phyloP scores from a whole-genome alignment of 805 yeast genomes.

The Metschnikowia gelsemii region DNA sequence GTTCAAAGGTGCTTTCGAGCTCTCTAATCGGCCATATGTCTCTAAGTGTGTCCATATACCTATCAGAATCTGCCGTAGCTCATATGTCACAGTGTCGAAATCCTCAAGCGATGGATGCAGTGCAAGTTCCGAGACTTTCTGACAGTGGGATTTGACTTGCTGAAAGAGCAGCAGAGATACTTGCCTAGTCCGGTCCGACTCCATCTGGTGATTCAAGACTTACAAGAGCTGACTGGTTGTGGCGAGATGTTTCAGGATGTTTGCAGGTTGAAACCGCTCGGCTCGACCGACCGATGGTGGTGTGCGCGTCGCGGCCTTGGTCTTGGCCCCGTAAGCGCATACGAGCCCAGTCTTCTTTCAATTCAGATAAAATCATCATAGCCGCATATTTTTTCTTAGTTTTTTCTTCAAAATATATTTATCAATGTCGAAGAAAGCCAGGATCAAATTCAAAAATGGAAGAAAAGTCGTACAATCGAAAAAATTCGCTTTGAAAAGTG shows the following conservation, averaged over 20 bases:
- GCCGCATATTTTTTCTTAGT: no score
- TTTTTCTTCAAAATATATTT: no score
- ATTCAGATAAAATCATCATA: no score
- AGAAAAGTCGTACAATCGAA: no score
- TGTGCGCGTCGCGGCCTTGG: background rate
- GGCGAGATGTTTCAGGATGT: background rate
- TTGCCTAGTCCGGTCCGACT: constrained; percentile 14
- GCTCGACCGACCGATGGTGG: background rate
- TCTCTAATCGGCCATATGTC: background rate
- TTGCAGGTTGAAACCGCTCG: background rate
- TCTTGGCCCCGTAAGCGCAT: constrained; percentile 7
- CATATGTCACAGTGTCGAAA: constrained; percentile 2
- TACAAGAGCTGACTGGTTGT: no score
- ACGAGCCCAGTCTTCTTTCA: no score
- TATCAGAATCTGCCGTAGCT: constrained; percentile 11
- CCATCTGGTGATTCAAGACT: constrained; percentile 10
- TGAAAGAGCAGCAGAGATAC: constrained; percentile 30
- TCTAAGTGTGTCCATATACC: constrained; percentile 8
- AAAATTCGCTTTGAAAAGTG: no score
- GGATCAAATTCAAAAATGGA: no score
- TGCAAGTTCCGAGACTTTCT: constrained; percentile 27
- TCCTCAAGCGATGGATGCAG: constrained; percentile 14
- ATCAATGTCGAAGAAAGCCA: no score
- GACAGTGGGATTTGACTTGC: constrained; percentile 32
- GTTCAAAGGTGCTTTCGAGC: no score